These are phyloP conservation scores for Rubia peregrina DNA, from an alignment of 305 asterid species.

Conservation along the genomic window DNA sequence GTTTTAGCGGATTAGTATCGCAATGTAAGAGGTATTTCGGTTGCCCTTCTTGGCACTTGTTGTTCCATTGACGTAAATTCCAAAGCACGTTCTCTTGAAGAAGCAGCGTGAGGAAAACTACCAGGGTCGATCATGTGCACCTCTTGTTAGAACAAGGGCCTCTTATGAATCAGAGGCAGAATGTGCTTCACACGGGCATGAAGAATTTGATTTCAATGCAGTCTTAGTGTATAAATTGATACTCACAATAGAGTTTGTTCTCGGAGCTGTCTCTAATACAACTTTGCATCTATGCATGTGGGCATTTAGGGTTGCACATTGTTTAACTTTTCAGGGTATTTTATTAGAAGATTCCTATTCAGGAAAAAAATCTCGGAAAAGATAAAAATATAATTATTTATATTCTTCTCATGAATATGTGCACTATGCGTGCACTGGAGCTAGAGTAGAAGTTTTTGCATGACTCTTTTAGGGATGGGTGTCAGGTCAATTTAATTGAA, in stretches of 20 bases:
- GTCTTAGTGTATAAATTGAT: conserved; percentile 85
- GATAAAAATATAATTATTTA: too few species aligned
- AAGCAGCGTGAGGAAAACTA: conserved; percentile 52
- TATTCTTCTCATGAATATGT: too few species aligned
- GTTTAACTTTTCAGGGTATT: too few species aligned
- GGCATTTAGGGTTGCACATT: conserved; percentile 61
- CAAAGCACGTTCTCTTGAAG: conserved; percentile 80
- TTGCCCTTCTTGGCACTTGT: conserved; percentile 58
- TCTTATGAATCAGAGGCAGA: conserved; percentile 60
- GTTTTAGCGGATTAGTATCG: too few species aligned
- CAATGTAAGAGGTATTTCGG: conserved; percentile 40
- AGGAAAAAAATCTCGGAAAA: too few species aligned
- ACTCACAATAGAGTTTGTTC: conserved; percentile 91
- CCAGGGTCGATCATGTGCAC: conserved; percentile 67
- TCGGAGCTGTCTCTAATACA: conserved; percentile 90
- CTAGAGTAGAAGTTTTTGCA: too few species aligned
- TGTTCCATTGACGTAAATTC: conserved; percentile 94
- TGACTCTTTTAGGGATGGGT: too few species aligned
- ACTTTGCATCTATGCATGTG: conserved; percentile 90
- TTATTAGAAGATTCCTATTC: too few species aligned
- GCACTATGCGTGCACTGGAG: too few species aligned
- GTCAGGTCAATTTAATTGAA: too few species aligned
- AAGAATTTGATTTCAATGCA: conserved; percentile 88
- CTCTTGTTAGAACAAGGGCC: conserved; percentile 54
- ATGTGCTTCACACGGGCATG: conserved; percentile 70